Evolutionary conservation across 805 yeast genomes (phyloP), one percentile per base, ranked within the genome.

Genomic region (Jamesozyma lodderae): DNA sequence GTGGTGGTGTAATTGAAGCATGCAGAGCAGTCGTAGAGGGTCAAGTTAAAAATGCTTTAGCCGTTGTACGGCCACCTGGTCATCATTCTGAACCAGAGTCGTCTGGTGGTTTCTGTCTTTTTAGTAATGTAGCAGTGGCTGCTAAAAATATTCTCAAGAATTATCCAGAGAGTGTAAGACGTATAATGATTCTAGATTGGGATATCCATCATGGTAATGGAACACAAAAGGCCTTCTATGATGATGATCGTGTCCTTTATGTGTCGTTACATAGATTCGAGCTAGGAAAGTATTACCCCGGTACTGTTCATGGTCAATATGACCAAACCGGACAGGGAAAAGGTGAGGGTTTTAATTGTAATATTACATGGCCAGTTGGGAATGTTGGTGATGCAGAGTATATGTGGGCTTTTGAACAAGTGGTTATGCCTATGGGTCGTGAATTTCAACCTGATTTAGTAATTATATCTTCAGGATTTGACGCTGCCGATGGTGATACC

Each of bases 141-240:
- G 95, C 96, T 14, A 82, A 82, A 53, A 77, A 80, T 42, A 81
- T 88, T 45, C 64, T 92, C 41, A 78, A 78, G 48, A 69, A 73
- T 40, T 90, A 86, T 59, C 95, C 96, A 0, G 96, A 90, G 52
- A 73, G 85, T 19, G 94, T 90, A 6, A 69, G 94, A 45, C 74
- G 74, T 49, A 84, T 92, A 28, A 75, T 86, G 41, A 79, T 92
- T 42, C 54, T 88, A 17, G 99, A 92, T 60, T 92, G 99, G 99
- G 99, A 92, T 61, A 87, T 92, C 34, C 99, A 92, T 62, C 99
- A 92, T 60, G 99, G 99, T 19, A 92, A 92, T 60, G 99, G 99
- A 28, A 92, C 99, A 1, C 98, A 92, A 60, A 81, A 82, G 57
- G 86, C 94, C 2, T 92, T 92, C 50, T 75, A 75, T 48, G 74